A percentile compares a stretch with the other conserved stretches of the same genome.
Conservation (phyloP, 495 filamentous ascomycete genomes). For the Xylaria bambusicola region DNA sequence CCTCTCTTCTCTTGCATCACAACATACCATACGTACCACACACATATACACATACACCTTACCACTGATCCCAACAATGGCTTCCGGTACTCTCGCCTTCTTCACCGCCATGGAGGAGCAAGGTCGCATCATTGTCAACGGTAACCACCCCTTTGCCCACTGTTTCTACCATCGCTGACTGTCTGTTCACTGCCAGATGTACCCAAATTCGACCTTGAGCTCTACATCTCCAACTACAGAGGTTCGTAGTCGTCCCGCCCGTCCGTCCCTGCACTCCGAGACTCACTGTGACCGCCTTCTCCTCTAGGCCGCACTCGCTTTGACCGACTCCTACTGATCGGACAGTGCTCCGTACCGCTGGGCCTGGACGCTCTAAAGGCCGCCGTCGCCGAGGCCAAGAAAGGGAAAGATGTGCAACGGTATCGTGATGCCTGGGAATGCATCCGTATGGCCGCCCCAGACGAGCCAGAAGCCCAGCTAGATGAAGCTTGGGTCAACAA, state of each 20-base stretch:
- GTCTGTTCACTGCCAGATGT: slow-evolving; percentile 54
- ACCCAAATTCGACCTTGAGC: slow-evolving; percentile 91
- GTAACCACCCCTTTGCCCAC: slow-evolving; percentile 29
- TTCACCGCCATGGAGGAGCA: slow-evolving; percentile 49
- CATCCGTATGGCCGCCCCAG: slow-evolving; percentile 62
- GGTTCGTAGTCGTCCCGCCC: slow-evolving; percentile 52
- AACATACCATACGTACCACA: no score
- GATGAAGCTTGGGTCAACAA: slow-evolving; percentile 72
- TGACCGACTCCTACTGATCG: slow-evolving; percentile 80
- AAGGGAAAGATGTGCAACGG: slow-evolving; percentile 68
- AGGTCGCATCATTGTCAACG: slow-evolving; percentile 47
- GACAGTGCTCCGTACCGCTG: slow-evolving; percentile 72
- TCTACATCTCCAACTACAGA: slow-evolving; percentile 87
- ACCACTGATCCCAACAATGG: slow-evolving; percentile 18
- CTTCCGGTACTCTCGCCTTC: slow-evolving; percentile 37
- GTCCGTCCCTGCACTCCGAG: slow-evolving; percentile 4
- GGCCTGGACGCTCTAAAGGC: slow-evolving; percentile 77
- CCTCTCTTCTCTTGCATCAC: no score
- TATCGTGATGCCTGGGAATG: slow-evolving; percentile 71
- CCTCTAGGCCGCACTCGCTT: slow-evolving; percentile 67
- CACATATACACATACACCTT: no score
- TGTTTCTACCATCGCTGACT: background rate
- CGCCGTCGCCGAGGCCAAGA: slow-evolving; percentile 75
- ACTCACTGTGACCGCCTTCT: background rate
- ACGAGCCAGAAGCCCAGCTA: slow-evolving; percentile 64